Base-by-base conservation (phyloP, 805 yeast species). In the Candida golubevii region DNA sequence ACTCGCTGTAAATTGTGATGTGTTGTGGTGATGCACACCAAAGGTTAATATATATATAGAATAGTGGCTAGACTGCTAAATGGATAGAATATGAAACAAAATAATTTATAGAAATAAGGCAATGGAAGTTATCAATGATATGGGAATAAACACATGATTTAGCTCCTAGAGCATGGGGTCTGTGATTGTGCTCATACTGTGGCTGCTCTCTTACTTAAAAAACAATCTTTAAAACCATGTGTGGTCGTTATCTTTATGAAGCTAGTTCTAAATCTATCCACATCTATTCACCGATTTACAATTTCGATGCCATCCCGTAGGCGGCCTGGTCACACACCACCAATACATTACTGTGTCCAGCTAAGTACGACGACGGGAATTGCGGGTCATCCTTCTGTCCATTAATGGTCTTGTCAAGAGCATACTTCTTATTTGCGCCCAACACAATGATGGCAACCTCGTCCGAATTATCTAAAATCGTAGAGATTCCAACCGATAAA, bases 401-500 rank as follows among this genome's bases (percentile, higher is more conserved):
- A 35, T 58, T 46, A 9, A 77, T 49, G 8, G 81, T 73, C 54
- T 71, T 66, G 34, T 66, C 62, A 44, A 79, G 69, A 15, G 82
- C 82, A 45, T 58, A 63, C 38, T 61, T 58, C 60, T 79, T 79
- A 42, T 53, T 55, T 14, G 58, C 56, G 18, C 83, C 83, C 55
- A 78, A 68, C 0, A 77, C 82, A 29, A 79, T 66, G 38, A 78
- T 67, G 26, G 71, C 67, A 12, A 79, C 62, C 54, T 78, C 82
- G 39, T 75, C 67, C 2, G 82, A 76, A 54, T 71, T 77, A 49
- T 76, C 80, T 48, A 79, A 62, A 35, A 79, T 71, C 13, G 83
- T 79, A 14, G 82, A 70, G 41, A 79, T 77, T 11, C 83, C 83
- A 26, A 79, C 82, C 26, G 75, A 67, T 18, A 79, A 62, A 0